phyloP scores from a whole-genome alignment of 768 basidiomycete genomes.

The Leccinum ochraceum region DNA sequence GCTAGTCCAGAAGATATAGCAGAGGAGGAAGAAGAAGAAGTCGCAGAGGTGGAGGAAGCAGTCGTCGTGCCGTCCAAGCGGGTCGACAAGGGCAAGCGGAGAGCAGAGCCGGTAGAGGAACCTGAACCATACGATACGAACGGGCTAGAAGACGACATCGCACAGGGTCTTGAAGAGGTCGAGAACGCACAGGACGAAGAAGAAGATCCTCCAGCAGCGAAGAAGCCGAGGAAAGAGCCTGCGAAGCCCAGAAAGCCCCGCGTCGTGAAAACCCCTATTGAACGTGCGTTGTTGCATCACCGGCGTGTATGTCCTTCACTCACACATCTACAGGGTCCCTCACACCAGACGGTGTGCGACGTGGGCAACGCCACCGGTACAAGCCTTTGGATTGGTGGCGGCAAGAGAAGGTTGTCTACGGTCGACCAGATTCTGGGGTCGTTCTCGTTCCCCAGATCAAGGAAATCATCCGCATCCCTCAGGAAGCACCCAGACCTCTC shows the following conservation, averaged over 20 bases:
- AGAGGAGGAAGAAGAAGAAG: slow-evolving; percentile 29
- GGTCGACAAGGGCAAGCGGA: slow-evolving; percentile 44
- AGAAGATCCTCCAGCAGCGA: slow-evolving; percentile 29
- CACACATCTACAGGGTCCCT: slow-evolving; percentile 25
- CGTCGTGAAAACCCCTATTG: slow-evolving; percentile 14
- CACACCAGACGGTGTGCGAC: slow-evolving; percentile 55
- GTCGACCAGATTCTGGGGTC: slow-evolving; percentile 51
- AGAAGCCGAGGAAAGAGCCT: slow-evolving; percentile 31
- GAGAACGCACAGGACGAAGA: slow-evolving; percentile 56
- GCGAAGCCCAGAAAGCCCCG: slow-evolving; percentile 32
- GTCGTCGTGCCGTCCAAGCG: slow-evolving; percentile 25
- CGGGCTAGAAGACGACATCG: slow-evolving; percentile 44
- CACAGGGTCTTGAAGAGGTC: slow-evolving; percentile 43
- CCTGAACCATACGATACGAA: slow-evolving; percentile 20
- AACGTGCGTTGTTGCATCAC: slow-evolving; percentile 23
- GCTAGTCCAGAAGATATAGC: slow-evolving; percentile 47
- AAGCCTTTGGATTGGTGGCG: slow-evolving; percentile 90
- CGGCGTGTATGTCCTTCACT: slow-evolving; percentile 1
- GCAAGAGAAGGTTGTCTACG: slow-evolving; percentile 86
- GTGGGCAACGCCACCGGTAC: slow-evolving; percentile 67
- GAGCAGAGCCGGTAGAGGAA: slow-evolving; percentile 27
- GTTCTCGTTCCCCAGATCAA: slow-evolving; percentile 66
- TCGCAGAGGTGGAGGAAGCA: slow-evolving; percentile 36
- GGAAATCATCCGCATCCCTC: slow-evolving; percentile 59
- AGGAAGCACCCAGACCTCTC: slow-evolving; percentile 51